Conservation (phyloP, 495 filamentous ascomycete genomes). For the Penicillium diatomitis region DNA sequence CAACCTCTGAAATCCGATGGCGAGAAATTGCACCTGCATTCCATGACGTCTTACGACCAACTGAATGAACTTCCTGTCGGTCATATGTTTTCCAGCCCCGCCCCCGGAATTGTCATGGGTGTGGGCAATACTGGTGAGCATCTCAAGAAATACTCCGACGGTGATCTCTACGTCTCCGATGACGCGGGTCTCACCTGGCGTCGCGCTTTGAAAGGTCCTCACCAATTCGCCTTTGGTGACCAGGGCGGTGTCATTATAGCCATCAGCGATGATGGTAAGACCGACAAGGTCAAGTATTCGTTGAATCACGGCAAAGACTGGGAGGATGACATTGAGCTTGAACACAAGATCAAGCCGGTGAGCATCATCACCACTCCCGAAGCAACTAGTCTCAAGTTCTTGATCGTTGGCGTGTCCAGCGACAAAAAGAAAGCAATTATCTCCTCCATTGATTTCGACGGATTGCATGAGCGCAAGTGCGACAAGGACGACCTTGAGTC, state of each 20-base stretch:
- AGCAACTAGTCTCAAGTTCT: constrained; percentile 82
- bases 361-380: constrained; percentile 80
- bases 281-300: constrained; percentile 67
- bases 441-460: constrained; percentile 72
- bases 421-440: constrained; percentile 43
- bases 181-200: constrained; percentile 84
- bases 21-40: constrained; percentile 73
- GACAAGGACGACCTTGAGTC: constrained; percentile 71
- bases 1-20: constrained; percentile 51
- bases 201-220: constrained; percentile 62
- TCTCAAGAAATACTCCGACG: constrained; percentile 55
- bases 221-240: constrained; percentile 93
- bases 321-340: constrained; percentile 50
- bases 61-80: constrained; percentile 52
- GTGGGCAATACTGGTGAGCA: constrained; percentile 77
- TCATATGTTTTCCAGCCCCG: constrained; percentile 85
- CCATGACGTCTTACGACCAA: constrained; percentile 56
- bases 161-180: constrained; percentile 79
- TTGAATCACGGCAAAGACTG: constrained; percentile 80
- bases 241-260: constrained; percentile 82
- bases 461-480: constrained; percentile 73
- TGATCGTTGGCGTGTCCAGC: constrained; percentile 49
- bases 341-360: constrained; percentile 50
- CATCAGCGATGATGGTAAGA: constrained; percentile 53
- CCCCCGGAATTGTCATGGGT: constrained; percentile 87